phyloP scores from a whole-genome alignment of 1,284 basidiomycete genomes.

The Ganoderma boninense region DNA sequence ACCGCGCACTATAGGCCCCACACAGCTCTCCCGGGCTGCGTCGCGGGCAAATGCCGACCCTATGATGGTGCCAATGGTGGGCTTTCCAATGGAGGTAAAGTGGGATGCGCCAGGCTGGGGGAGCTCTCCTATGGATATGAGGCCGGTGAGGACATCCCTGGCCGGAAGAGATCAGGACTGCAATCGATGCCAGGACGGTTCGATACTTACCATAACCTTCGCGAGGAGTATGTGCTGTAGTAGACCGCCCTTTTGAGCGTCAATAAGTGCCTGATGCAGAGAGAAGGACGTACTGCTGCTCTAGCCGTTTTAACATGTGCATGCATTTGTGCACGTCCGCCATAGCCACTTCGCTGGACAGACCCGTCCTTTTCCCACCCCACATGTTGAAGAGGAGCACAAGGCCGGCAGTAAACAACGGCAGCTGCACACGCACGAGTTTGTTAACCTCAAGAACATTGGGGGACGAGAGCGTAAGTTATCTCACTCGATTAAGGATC shows the following conservation, averaged over 20 bases:
- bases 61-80: background rate
- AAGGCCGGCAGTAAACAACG: constrained; percentile 69
- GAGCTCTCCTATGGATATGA: constrained; percentile 23
- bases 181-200: background rate
- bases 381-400: constrained; percentile 81
- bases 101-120: background rate
- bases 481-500: constrained; percentile 12
- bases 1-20: background rate
- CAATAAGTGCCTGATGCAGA: background rate
- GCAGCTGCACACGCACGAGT: constrained; percentile 37
- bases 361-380: constrained; percentile 68
- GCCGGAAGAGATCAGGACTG: background rate
- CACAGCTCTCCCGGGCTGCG: background rate
- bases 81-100: background rate
- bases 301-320: constrained; percentile 59
- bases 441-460: background rate
- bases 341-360: constrained; percentile 61
- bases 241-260: background rate
- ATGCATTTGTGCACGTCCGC: constrained; percentile 77
- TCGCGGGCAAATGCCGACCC: background rate
- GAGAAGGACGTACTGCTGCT: constrained; percentile 49
- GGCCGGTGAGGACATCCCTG: constrained; percentile 19
- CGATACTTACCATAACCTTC: constrained; percentile 10
- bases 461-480: background rate
- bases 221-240: constrained; percentile 7